A percentile compares a stretch with the other conserved stretches of the same genome.
These are phyloP conservation scores for Spizellomyces sp. DNA, from an alignment of 192 early-diverging fungal species.

Conservation along the genomic window DNA sequence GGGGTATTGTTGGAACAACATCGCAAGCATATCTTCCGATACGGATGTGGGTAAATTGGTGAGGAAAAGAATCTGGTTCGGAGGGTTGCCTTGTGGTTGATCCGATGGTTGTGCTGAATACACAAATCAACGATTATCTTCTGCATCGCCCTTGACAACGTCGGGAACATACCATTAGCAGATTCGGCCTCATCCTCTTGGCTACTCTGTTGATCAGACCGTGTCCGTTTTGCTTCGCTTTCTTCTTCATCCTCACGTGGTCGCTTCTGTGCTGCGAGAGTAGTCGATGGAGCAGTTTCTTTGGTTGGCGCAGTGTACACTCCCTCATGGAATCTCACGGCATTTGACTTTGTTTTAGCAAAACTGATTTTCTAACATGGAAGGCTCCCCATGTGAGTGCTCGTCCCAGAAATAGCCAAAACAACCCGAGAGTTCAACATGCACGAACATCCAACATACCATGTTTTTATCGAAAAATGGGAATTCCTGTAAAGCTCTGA, in stretches of 20 bases:
- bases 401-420: too few species aligned
- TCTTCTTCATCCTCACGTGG: conserved; percentile 33
- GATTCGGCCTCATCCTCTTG: conserved; percentile 25
- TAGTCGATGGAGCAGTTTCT: not conserved
- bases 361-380: conserved; percentile 67
- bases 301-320: conserved; percentile 31
- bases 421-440: not conserved
- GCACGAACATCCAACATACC: conserved; percentile 50
- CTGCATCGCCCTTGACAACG: too few species aligned
- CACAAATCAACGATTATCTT: too few species aligned
- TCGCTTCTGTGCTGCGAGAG: conserved; percentile 10
- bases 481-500: conserved; percentile 87
- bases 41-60: conserved; percentile 39
- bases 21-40: conserved; percentile 51
- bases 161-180: not conserved
- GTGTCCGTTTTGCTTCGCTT: conserved; percentile 17
- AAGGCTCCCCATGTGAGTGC: not conserved
- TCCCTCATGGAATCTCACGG: conserved; percentile 71
- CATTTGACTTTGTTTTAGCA: conserved; percentile 76
- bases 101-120: not conserved
- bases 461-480: conserved; percentile 79
- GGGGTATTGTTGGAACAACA: conserved; percentile 62
- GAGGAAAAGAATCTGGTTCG: conserved; percentile 20
- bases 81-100: conserved; percentile 1
- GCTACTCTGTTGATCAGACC: conserved; percentile 22